Conservation (phyloP, 2,329 filamentous ascomycete species). For the Curvularia sp. region DNA sequence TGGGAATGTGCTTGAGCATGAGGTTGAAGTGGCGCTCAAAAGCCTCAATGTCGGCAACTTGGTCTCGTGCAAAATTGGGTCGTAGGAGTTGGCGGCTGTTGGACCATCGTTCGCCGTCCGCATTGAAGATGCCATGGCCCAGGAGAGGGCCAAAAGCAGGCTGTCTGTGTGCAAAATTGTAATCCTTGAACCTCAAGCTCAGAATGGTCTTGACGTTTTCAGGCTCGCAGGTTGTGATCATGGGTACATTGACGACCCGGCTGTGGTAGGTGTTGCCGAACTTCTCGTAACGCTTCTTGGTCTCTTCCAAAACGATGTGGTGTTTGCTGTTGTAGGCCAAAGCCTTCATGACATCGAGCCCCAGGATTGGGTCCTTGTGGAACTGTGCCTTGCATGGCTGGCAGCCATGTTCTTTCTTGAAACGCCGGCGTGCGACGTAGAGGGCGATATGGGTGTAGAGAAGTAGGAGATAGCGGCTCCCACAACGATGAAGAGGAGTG, state of each 20-base stretch:
- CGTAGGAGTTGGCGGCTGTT: conserved; percentile 57
- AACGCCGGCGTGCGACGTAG: conserved; percentile 46
- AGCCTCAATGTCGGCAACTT: conserved; percentile 61
- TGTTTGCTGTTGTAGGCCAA: conserved; percentile 50
- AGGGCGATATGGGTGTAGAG: conserved; percentile 45
- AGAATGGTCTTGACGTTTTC: conserved; percentile 58
- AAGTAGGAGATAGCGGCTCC: conserved; percentile 45
- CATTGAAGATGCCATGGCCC: conserved; percentile 56
- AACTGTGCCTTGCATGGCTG: conserved; percentile 55
- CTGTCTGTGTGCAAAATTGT: conserved; percentile 49
- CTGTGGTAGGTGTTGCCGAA: conserved; percentile 53
- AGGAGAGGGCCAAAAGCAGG: conserved; percentile 51
- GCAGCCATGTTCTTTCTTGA: conserved; percentile 57
- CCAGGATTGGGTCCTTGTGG: conserved; percentile 63
- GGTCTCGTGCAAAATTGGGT: conserved; percentile 61
- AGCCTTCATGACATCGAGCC: conserved; percentile 57
- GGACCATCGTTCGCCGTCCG: conserved; percentile 53
- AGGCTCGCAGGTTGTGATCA: conserved; percentile 55
- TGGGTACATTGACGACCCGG: conserved; percentile 37
- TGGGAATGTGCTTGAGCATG: conserved; percentile 67
- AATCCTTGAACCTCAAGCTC: conserved; percentile 57
- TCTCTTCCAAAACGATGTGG: conserved; percentile 29
- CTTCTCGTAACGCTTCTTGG: conserved; percentile 34
- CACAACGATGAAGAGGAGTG: conserved; percentile 38
- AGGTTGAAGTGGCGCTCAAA: conserved; percentile 67